Base-by-base conservation (phyloP, 2,329 filamentous ascomycete genomes). In the Fusarium chaquense region DNA sequence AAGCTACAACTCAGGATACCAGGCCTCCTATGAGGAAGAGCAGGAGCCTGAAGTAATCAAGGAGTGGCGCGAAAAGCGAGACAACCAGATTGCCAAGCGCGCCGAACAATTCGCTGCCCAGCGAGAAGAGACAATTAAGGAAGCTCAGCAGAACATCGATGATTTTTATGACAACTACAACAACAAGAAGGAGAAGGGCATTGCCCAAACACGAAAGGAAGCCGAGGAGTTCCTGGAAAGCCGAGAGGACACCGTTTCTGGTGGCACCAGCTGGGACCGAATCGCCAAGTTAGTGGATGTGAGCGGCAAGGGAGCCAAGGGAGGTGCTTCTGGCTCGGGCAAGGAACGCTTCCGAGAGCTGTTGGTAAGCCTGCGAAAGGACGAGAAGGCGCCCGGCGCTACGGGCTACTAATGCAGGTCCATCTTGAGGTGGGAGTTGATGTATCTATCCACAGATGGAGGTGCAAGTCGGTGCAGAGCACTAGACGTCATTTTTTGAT, bases 151-250 rank as follows among this genome's bases (percentile, higher is more conserved):
- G 79, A 96, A 97, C 80, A 97, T 99, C 70, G 96, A 99, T 79
- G 96, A 98, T 80, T 99, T 98, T 83, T 99, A 99, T 85, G 94
- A 98, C 78, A 98, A 97, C 82, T 99, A 99, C 86, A 98, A 98
- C 85, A 90, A 91, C 81, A 97, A 98, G 84, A 95, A 96, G 80
- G 96, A 99, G 80, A 98, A 98, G 87, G 89, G 88, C 63, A 91
- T 98, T 73, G 86, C 91, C 24, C 93, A 97, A 84, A 96, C 95
- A 59, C 89, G 91, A 76, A 91, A 92, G 80, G 96, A 99, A 75
- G 96, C 95, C 9, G 95, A 98, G 77, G 90, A 97, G 78, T 99
- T 98, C 81, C 83, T 98, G 47, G 90, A 88, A 57, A 94, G 86
- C 80, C 89, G 94, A 65, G 95, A 99, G 79, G 94, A 98, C 79